Evolutionary conservation across 2,329 filamentous ascomycete species (phyloP), one percentile per base, ranked within the genome.

Genomic region (Orbilia ellipsospora): DNA sequence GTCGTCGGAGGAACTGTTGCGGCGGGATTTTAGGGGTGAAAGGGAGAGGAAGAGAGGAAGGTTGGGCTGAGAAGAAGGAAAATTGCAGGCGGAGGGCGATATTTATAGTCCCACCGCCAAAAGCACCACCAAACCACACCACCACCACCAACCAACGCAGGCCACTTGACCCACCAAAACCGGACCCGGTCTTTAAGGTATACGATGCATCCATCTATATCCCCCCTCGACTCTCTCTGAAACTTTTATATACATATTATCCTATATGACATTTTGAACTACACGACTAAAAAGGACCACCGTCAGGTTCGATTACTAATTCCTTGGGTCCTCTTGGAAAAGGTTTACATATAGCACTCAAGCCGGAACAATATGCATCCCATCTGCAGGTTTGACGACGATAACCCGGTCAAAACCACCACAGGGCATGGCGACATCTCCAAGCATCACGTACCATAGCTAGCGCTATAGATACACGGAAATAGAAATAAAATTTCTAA

Each of bases 61-160:
- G 61, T 75, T 69, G 57, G 64, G 57, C 36, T 44, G 28, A 26
- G 72, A 18, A 69, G 59, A 59, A 42, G 50, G 52, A 61, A 69
- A 59, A 51, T 45, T 55, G 50, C 44, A 63, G 60, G 64, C 44
- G 72, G 64, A 48, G 45, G 64, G 64, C 59, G 64, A 69, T 75
- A 69, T 75, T 75, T 75, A 75, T 75, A 75, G 70, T 74, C 69
- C 72, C 51, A 69, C 64, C 40, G 60, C 64, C 54, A 69, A 68
- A 75, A 54, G 31, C 57, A 31, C 64, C 54, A 57, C 65, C 65
- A 69, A 52, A 42, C n/a, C n/a, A 3, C 55, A 15, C 13, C 54
- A 7, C 8, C 36, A 16, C n/a, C 3, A 12, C 31, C 28, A 44
- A 59, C 1, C 52, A 10, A 8, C 13, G 16, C 28, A n/a, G 16